A percentile compares a stretch with the other conserved stretches of the same genome.
Conservation (phyloP, 2,329 filamentous ascomycete genomes). For the Fusarium sp. region DNA sequence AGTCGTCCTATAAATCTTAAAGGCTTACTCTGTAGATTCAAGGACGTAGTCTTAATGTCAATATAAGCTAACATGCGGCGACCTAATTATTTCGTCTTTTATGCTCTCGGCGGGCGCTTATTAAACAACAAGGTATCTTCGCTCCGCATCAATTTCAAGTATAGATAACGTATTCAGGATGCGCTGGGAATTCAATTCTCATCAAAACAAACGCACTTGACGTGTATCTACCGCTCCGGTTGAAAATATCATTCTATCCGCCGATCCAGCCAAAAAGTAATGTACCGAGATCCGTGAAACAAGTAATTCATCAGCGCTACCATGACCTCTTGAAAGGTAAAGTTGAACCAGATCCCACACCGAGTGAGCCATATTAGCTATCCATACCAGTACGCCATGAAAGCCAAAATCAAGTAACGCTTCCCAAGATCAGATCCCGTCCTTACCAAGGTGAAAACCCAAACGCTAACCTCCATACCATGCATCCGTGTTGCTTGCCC, state of each 20-base stretch:
- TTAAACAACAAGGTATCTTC: neutral
- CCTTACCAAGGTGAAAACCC: constrained; percentile 6
- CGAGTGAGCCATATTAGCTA: constrained; percentile 14
- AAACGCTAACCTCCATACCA: constrained; percentile 33
- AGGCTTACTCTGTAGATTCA: neutral
- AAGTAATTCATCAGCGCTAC: constrained; percentile 14
- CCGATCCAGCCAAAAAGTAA: constrained; percentile 20
- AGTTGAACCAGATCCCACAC: constrained; percentile 9
- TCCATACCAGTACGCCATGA: constrained; percentile 39
- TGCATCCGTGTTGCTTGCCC: constrained; percentile 39
- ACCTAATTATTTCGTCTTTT: neutral
- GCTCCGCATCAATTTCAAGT: neutral
- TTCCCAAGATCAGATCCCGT: constrained; percentile 23
- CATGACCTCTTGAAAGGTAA: constrained; percentile 8
- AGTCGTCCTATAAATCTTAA: no score
- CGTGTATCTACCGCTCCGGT: neutral
- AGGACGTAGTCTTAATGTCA: neutral
- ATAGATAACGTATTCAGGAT: neutral
- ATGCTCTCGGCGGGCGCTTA: no score
- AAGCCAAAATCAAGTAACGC: constrained; percentile 28
- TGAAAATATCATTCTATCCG: constrained; percentile 28
- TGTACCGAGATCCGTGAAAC: constrained; percentile 5
- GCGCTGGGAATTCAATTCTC: neutral
- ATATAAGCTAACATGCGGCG: neutral
- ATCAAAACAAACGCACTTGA: neutral